phyloP scores from a whole-genome alignment of 352 stramenopile species.

The Pythium grandisporangium region DNA sequence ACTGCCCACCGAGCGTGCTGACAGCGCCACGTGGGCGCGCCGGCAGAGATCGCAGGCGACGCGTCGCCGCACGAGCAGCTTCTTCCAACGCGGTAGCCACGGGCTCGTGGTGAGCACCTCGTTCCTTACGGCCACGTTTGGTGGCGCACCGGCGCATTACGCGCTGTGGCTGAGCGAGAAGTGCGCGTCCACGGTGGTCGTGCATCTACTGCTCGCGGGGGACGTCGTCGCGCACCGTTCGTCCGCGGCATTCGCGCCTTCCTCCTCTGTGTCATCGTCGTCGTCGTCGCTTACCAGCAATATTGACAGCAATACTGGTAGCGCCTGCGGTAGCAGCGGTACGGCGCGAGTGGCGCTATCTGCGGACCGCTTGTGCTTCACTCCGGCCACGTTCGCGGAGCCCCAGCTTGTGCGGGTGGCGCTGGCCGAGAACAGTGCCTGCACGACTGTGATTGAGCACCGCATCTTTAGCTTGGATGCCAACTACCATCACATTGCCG shows the following conservation, averaged over 20 bases:
- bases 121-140: slow-evolving; percentile 46
- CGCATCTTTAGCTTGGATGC: slow-evolving; percentile 57
- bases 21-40: no score
- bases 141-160: slow-evolving; percentile 47
- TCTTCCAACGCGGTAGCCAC: slow-evolving; percentile 10
- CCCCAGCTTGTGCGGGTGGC: slow-evolving; percentile 63
- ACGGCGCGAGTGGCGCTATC: slow-evolving; percentile 52
- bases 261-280: no score
- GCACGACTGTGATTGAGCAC: slow-evolving; percentile 45
- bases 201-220: slow-evolving; percentile 45
- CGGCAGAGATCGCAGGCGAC: no score
- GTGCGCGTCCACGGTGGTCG: slow-evolving; percentile 59
- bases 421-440: slow-evolving; percentile 27
- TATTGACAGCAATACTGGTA: no score
- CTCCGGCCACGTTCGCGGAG: slow-evolving; percentile 36
- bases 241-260: no score
- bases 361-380: slow-evolving; percentile 65
- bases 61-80: slow-evolving; percentile 7
- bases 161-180: slow-evolving; percentile 38
- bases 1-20: no score
- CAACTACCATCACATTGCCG: slow-evolving; percentile 42
- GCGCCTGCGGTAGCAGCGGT: no score
- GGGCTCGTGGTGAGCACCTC: slow-evolving; percentile 29
- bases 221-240: slow-evolving; percentile 25
- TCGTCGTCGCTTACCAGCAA: no score